These are phyloP conservation scores for Hemileccinum hortonii DNA, from an alignment of 1,284 basidiomycete species.

Conservation along the genomic window DNA sequence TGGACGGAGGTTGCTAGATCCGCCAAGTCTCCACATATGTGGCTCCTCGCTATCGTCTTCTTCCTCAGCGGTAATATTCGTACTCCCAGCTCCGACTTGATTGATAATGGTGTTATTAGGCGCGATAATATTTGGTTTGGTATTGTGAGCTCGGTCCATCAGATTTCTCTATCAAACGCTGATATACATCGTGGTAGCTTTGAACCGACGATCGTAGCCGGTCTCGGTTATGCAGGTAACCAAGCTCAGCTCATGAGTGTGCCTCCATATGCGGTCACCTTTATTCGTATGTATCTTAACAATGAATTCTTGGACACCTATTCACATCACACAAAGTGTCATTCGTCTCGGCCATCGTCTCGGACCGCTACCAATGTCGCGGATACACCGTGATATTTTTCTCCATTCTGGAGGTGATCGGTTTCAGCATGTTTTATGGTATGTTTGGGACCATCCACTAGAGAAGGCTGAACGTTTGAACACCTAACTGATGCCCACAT, in stretches of 20 bases:
- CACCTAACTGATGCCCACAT: background rate
- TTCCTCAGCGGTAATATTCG: constrained; percentile 30
- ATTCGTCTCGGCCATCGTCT: constrained; percentile 40
- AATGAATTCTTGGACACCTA: background rate
- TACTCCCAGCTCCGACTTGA: background rate
- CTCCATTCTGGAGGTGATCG: constrained; percentile 40
- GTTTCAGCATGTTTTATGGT: constrained; percentile 52
- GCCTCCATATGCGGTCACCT: constrained; percentile 46
- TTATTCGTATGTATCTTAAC: constrained; percentile 34
- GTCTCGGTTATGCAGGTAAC: constrained; percentile 46
- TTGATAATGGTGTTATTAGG: constrained; percentile 31
- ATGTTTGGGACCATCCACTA: constrained; percentile 5
- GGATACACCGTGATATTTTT: constrained; percentile 41
- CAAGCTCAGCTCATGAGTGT: constrained; percentile 50
- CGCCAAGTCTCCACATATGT: constrained; percentile 39
- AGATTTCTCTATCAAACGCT: background rate
- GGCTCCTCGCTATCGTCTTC: constrained; percentile 19
- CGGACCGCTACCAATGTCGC: constrained; percentile 46
- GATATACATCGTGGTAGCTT: constrained; percentile 39
- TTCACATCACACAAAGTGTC: constrained; percentile 30
- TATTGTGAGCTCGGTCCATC: constrained; percentile 20
- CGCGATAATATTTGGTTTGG: constrained; percentile 40
- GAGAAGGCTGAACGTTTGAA: no score
- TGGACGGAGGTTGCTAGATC: constrained; percentile 39
- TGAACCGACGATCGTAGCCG: constrained; percentile 49